Evolutionary conservation across 768 basidiomycete genomes (phyloP).

Genomic region (Pholiota microspora): DNA sequence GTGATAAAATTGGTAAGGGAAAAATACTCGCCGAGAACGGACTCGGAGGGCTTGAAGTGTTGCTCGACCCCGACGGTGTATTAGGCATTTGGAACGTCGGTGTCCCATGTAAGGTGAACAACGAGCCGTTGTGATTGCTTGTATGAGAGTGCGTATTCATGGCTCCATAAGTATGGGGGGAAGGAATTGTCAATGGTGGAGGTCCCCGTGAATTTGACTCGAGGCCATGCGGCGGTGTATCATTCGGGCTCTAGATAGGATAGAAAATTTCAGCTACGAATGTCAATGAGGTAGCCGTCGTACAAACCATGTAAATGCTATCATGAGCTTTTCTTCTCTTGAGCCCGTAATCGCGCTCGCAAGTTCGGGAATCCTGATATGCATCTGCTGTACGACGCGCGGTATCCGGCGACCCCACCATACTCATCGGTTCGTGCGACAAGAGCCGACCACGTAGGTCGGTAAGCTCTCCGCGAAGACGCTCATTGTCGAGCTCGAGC

Average conservation of each 20-base stretch:
- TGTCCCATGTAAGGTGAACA: slow-evolving; percentile 49
- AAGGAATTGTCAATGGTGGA: slow-evolving; percentile 64
- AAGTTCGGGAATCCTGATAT: slow-evolving; percentile 46
- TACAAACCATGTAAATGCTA: slow-evolving; percentile 45
- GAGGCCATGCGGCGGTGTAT: slow-evolving; percentile 39
- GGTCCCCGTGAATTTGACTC: slow-evolving; percentile 39
- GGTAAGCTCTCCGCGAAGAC: slow-evolving; percentile 69
- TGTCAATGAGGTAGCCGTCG: not conserved
- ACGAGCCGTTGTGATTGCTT: slow-evolving; percentile 36
- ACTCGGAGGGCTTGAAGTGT: slow-evolving; percentile 73
- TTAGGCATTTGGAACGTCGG: slow-evolving; percentile 66
- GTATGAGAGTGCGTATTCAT: slow-evolving; percentile 41
- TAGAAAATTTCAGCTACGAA: not conserved
- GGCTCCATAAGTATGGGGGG: slow-evolving; percentile 49
- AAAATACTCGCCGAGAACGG: slow-evolving; percentile 86
- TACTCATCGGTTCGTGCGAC: slow-evolving; percentile 36
- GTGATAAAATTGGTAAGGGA: slow-evolving; percentile 32
- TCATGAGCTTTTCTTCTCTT: slow-evolving; percentile 60
- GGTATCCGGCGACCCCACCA: slow-evolving; percentile 39
- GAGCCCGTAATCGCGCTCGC: slow-evolving; percentile 51
- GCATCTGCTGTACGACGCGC: slow-evolving; percentile 44
- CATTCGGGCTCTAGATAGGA: slow-evolving; percentile 38
- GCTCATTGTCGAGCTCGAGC: slow-evolving; percentile 76
- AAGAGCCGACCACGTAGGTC: slow-evolving; percentile 72
- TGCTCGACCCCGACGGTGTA: slow-evolving; percentile 70